phyloP scores from a whole-genome alignment of 164 flowering plant genomes.

The Nymphaea thermarum region DNA sequence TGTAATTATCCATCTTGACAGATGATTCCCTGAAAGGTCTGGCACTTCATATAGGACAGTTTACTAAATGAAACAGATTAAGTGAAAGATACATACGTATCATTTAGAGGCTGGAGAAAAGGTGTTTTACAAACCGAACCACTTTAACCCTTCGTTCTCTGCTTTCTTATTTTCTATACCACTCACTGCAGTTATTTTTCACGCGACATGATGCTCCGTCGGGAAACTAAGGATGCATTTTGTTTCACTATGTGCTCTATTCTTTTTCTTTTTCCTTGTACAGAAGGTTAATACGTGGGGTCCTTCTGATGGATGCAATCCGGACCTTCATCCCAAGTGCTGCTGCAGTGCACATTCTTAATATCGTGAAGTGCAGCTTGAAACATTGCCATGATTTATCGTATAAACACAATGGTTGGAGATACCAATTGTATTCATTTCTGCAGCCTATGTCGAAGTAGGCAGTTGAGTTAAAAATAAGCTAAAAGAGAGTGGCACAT shows the following conservation, averaged over 20 bases:
- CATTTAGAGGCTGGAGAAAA: too few relatives aligned
- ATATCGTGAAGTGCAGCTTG: conserved; percentile 74
- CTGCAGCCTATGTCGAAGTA: not conserved
- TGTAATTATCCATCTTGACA: too few relatives aligned
- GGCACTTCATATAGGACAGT: too few relatives aligned
- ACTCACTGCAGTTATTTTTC: too few relatives aligned
- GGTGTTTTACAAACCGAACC: too few relatives aligned
- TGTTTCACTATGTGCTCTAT: not conserved
- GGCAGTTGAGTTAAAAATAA: conserved; percentile 2
- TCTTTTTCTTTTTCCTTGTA: conserved; percentile 5
- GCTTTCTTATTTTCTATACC: too few relatives aligned
- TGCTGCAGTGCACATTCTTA: conserved; percentile 78
- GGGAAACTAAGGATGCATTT: not conserved
- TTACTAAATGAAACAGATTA: too few relatives aligned
- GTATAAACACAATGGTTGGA: conserved; percentile 53
- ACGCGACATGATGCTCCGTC: too few relatives aligned
- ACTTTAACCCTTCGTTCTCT: too few relatives aligned
- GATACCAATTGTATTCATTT: not conserved
- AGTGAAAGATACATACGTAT: too few relatives aligned
- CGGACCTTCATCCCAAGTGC: conserved; percentile 75
- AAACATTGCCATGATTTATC: conserved; percentile 73
- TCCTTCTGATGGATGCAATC: conserved; percentile 92
- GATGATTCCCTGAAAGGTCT: too few relatives aligned
- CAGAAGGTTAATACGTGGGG: conserved; percentile 89
- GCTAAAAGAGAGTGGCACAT: too few relatives aligned